Percentiles rank a stretch among this genome's conserved stretches.
Evolutionary conservation across 1,284 basidiomycete species (phyloP).

Genomic region (Wallemia hederae): DNA sequence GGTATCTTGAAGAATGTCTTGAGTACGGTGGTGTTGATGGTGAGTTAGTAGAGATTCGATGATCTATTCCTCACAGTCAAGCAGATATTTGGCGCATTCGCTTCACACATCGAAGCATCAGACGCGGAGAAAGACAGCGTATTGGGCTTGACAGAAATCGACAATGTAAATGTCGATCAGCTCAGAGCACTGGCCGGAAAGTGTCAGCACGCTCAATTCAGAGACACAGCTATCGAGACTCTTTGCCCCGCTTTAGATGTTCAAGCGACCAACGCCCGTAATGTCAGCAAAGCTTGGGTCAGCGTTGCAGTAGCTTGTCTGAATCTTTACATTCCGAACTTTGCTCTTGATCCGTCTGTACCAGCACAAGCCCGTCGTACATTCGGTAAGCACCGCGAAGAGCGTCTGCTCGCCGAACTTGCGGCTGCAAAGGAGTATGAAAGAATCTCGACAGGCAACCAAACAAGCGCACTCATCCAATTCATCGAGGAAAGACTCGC

Average conservation of each 20-base stretch:
- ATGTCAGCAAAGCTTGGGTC: conserved; percentile 26
- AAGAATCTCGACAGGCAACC: conserved; percentile 29
- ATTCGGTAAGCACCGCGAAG: conserved; percentile 24
- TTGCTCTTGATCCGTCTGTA: conserved; percentile 62
- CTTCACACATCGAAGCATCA: neutral
- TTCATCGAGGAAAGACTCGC: conserved; percentile 15
- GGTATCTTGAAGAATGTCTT: neutral
- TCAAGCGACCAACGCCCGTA: neutral
- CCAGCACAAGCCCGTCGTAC: conserved; percentile 27
- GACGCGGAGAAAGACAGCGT: neutral
- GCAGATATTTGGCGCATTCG: neutral
- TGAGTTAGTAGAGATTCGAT: neutral
- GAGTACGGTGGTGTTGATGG: neutral
- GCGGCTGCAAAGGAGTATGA: conserved; percentile 31
- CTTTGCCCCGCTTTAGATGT: neutral
- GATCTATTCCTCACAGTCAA: neutral
- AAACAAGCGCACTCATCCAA: conserved; percentile 23
- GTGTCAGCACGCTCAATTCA: neutral
- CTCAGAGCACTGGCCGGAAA: neutral
- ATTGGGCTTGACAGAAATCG: neutral
- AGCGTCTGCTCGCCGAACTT: conserved; percentile 26
- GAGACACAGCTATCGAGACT: neutral
- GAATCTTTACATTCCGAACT: conserved; percentile 51
- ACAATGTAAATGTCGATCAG: neutral
- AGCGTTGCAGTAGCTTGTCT: conserved; percentile 30